A percentile compares a stretch with the other conserved stretches of the same genome.
These are phyloP conservation scores for Polygonum aviculare DNA, from an alignment of 148 eudicot species.

Conservation along the genomic window DNA sequence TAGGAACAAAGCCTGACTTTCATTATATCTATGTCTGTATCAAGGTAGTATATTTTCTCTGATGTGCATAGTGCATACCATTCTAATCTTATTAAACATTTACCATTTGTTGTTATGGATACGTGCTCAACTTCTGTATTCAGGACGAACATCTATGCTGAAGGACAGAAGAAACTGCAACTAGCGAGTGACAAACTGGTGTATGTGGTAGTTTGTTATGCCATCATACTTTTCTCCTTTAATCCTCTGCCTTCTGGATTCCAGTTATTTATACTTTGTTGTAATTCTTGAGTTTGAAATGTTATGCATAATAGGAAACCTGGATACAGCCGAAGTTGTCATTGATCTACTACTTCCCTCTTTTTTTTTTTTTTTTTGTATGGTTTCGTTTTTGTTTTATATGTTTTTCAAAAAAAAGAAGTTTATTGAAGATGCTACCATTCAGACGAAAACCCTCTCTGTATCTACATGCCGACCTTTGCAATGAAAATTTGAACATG, in stretches of 20 bases:
- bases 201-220: neutral
- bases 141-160: neutral
- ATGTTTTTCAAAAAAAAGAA: no score
- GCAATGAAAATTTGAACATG: no score
- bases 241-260: neutral
- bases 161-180: neutral
- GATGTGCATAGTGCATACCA: neutral
- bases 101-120: neutral
- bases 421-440: no score
- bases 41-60: conserved; percentile 31
- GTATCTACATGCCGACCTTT: no score
- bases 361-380: no score
- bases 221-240: neutral
- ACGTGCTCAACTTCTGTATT: neutral
- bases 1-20: conserved; percentile 48
- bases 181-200: neutral
- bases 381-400: no score
- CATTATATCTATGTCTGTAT: conserved; percentile 82
- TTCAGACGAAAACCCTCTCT: no score
- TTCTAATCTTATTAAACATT: neutral
- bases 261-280: neutral
- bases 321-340: no score
- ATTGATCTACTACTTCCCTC: no score
- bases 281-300: no score
- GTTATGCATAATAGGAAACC: no score